Conservation (phyloP, 148 eudicot genomes). For the Persicaria maculosa region DNA sequence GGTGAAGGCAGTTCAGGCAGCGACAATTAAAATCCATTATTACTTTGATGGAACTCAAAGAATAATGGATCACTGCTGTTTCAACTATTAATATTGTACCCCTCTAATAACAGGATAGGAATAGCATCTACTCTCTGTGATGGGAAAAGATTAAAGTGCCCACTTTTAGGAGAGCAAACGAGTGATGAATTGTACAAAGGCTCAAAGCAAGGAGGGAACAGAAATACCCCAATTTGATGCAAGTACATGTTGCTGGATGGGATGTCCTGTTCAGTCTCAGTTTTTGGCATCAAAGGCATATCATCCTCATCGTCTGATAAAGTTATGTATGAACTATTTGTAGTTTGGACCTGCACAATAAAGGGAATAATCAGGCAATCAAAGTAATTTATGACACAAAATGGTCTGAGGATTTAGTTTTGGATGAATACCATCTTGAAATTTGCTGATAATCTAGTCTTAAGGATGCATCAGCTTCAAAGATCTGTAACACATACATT, state of each 20-base stretch:
- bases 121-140: background rate
- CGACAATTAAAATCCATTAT: background rate
- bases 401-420: background rate
- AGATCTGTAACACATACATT: background rate
- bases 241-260: constrained; percentile 25
- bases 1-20: background rate
- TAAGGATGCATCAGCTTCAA: background rate
- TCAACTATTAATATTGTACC: background rate
- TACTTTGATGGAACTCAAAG: background rate
- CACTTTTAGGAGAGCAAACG: background rate
- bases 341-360: constrained; percentile 17
- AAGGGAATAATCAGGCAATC: background rate
- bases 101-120: background rate
- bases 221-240: constrained; percentile 37
- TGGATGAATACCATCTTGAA: constrained; percentile 4
- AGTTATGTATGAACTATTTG: constrained; percentile 27
- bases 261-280: constrained; percentile 34
- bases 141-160: background rate
- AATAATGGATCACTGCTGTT: background rate
- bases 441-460: background rate
- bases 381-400: background rate
- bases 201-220: background rate
- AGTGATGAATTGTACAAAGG: background rate
- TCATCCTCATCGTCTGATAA: constrained; percentile 23
- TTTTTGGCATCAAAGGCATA: constrained; percentile 24